Evolutionary conservation across 441 rosid species (phyloP), one percentile per base, ranked within the genome.

Genomic region (Hypseocharis bilobata): DNA sequence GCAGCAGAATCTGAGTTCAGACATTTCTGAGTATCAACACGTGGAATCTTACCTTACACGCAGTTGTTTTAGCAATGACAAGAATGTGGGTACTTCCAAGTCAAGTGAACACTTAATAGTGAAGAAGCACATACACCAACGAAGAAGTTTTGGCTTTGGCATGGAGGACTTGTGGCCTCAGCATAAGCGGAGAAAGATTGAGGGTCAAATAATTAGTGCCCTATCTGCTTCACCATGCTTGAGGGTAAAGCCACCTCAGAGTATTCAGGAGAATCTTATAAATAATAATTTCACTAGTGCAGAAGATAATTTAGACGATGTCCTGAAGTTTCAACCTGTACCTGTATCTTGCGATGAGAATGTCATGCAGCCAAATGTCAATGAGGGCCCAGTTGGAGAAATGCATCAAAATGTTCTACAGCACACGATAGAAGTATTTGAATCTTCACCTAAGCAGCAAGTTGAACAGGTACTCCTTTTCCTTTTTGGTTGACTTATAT

Each of bases 131-230:
- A 14, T 69, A 14, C 78, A 52, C 69, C 52, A 75, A 8, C 22
- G 47, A 59, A 55, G 64, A 60, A 63, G 68, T 68, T 72, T 73
- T 28, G 64, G 75, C 66, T 68, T 69, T 55, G 64, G 70, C 44
- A 49, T 60, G 51, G 79, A 64, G 47, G 73, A 70, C 56, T 80
- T 82, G 23, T 70, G 72, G 67, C 77, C 76, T 72, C 87, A 74
- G 72, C 66, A 67, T 75, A 84, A 87, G 78, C 82, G 81, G 65
- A 78, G 83, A 79, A 83, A 72, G 66, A 68, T 67, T 60, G 77
- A 70, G 57, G 68, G 45, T 59, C 78, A 68, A 65, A 63, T 55
- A 69, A 62, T 19, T 68, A 67, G 19, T 66, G 47, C 45, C 51
- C 64, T 34, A 63, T 78, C 78, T 74, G 72, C 82, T 64, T 76